Evolutionary conservation across 2,329 filamentous ascomycete species (phyloP).

Genomic region (Calonectria henricotiae): DNA sequence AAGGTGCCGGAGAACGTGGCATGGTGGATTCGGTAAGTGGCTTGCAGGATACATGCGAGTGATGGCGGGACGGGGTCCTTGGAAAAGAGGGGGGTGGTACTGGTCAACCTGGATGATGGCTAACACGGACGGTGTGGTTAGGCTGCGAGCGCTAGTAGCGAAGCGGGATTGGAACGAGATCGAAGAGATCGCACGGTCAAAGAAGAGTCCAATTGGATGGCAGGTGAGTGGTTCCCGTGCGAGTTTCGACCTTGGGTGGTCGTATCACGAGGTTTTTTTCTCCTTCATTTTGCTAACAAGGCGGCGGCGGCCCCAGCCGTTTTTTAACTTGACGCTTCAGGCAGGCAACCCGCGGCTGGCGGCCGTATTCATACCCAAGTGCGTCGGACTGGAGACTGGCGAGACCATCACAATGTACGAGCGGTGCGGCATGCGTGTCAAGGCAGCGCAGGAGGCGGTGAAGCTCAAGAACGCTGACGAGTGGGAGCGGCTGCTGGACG

Average conservation of each 20-base stretch:
- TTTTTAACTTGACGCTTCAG: conserved; percentile 89
- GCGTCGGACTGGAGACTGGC: conserved; percentile 77
- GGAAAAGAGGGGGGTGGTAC: background rate
- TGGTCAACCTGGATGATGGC: conserved; percentile 35
- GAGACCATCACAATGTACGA: conserved; percentile 94
- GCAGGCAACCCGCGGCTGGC: conserved; percentile 94
- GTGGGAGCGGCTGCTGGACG: conserved; percentile 82
- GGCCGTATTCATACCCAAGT: conserved; percentile 89
- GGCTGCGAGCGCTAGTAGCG: conserved; percentile 89
- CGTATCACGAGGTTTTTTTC: background rate
- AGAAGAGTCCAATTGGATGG: conserved; percentile 96
- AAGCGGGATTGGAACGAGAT: conserved; percentile 94
- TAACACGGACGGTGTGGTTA: conserved; percentile 54
- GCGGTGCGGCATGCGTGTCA: conserved; percentile 91
- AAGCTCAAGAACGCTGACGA: conserved; percentile 84
- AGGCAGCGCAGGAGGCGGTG: conserved; percentile 93
- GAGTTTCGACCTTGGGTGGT: background rate
- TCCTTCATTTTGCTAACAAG: conserved; percentile 37
- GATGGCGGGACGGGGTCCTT: background rate
- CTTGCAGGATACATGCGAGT: conserved; percentile 38
- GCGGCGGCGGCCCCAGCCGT: conserved; percentile 72
- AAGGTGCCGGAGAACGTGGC: conserved; percentile 92
- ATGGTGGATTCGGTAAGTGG: conserved; percentile 82
- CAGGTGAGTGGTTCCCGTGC: conserved; percentile 74
- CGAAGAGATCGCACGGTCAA: conserved; percentile 84